Evolutionary conservation across 2,329 filamentous ascomycete genomes (phyloP).

Genomic region (Cladophialophora yegresii): DNA sequence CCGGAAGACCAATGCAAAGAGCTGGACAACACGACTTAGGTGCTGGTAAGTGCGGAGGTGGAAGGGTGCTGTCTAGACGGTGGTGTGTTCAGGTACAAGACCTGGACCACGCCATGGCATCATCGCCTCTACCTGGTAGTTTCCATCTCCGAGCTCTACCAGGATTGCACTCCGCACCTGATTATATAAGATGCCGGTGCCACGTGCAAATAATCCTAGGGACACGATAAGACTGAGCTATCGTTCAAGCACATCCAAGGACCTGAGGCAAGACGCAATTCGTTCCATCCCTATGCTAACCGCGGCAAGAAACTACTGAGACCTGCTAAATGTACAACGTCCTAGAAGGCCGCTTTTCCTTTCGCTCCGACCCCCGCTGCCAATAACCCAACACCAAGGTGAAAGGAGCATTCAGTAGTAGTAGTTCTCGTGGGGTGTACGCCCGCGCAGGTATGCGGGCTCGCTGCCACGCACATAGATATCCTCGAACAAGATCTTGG

Average conservation of each 20-base stretch:
- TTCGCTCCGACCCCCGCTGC: conserved; percentile 1
- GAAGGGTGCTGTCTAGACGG: not conserved
- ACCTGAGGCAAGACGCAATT: not conserved
- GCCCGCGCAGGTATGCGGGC: conserved; percentile 82
- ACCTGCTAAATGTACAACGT: conserved; percentile 28
- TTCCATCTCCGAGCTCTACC: not conserved
- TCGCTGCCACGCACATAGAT: conserved; percentile 89
- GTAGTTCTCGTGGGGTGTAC: conserved; percentile 89
- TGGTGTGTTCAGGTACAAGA: conserved; percentile 6
- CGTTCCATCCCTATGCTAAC: conserved; percentile 13
- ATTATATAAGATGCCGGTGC: not conserved
- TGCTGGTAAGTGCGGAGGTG: not conserved
- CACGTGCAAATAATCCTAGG: conserved; percentile 1
- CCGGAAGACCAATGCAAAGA: not conserved
- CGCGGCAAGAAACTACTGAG: conserved; percentile 14
- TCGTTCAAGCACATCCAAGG: not conserved
- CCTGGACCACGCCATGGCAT: conserved; percentile 41
- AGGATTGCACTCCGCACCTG: not conserved
- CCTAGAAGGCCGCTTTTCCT: conserved; percentile 14
- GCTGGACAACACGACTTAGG: not conserved
- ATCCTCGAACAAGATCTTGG: conserved; percentile 89
- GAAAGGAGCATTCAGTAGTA: conserved; percentile 58
- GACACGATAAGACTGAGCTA: not conserved
- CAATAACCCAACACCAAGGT: not conserved
- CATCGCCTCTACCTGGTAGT: conserved; percentile 39